Percentiles rank a stretch among this genome's conserved stretches.
phyloP scores from a whole-genome alignment of 2,329 filamentous ascomycete species.

The Seiridium cupressi region DNA sequence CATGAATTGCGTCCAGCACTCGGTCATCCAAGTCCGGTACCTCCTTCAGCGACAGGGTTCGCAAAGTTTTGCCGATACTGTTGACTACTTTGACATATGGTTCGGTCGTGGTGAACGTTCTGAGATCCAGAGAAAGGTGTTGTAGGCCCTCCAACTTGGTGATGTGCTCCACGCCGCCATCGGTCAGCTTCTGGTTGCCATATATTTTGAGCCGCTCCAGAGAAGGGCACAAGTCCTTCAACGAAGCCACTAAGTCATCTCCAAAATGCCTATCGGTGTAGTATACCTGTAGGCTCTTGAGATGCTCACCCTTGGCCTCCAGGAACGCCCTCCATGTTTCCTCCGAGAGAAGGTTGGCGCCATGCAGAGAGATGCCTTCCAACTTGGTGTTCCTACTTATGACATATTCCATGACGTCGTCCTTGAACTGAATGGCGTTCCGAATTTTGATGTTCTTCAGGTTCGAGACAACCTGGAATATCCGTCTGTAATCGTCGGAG shows the following conservation, averaged over 20 bases:
- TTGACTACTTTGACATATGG: slow-evolving; percentile 61
- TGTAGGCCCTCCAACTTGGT: slow-evolving; percentile 61
- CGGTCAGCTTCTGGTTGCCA: slow-evolving; percentile 73
- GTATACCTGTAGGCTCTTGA: slow-evolving; percentile 74
- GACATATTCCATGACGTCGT: slow-evolving; percentile 78
- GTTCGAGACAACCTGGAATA: slow-evolving; percentile 72
- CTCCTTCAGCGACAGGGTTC: slow-evolving; percentile 73
- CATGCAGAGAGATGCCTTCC: slow-evolving; percentile 75
- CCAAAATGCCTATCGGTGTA: slow-evolving; percentile 82
- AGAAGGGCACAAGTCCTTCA: slow-evolving; percentile 64
- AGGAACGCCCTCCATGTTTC: slow-evolving; percentile 73
- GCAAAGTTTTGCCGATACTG: slow-evolving; percentile 63
- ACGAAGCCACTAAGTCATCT: slow-evolving; percentile 63
- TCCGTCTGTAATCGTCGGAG: slow-evolving; percentile 73
- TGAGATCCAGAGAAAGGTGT: slow-evolving; percentile 72
- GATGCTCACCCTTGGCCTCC: slow-evolving; percentile 57
- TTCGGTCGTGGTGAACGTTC: slow-evolving; percentile 53
- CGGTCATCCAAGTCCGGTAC: slow-evolving; percentile 66
- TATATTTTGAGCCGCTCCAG: slow-evolving; percentile 76
- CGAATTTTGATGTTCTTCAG: slow-evolving; percentile 72
- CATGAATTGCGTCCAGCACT: slow-evolving; percentile 69
- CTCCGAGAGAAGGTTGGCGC: slow-evolving; percentile 79
- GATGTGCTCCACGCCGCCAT: slow-evolving; percentile 64
- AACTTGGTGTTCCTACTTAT: slow-evolving; percentile 67
- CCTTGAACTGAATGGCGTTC: slow-evolving; percentile 90